Evolutionary conservation across 106 monocot genomes (phyloP).

Genomic region (Alisma plantagoaquatica): DNA sequence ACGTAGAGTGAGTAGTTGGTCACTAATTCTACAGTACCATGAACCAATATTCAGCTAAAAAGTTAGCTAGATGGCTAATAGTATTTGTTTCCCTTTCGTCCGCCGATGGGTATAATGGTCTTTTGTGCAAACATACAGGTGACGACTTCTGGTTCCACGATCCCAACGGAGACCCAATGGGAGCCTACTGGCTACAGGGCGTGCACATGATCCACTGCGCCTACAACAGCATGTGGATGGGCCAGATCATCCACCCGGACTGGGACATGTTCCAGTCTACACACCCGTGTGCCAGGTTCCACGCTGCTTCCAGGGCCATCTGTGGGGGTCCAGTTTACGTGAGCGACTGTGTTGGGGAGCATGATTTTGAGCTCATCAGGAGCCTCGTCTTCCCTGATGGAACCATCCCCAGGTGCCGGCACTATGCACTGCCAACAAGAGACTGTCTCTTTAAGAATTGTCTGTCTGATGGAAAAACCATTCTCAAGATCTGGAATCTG

Average conservation of each 20-base stretch:
- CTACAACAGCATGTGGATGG: slow-evolving; percentile 58
- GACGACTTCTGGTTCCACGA: slow-evolving; percentile 63
- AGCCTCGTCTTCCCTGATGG: slow-evolving; percentile 47
- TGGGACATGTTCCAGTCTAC: slow-evolving; percentile 63
- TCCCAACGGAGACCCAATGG: slow-evolving; percentile 42
- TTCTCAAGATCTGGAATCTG: slow-evolving; percentile 58
- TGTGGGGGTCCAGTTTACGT: slow-evolving; percentile 47
- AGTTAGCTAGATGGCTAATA: too few relatives aligned
- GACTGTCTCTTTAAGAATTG: slow-evolving; percentile 47
- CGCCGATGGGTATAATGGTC: too few relatives aligned
- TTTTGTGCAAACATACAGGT: too few relatives aligned
- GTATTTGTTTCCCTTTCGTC: too few relatives aligned
- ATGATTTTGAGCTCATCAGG: slow-evolving; percentile 34
- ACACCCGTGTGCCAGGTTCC: slow-evolving; percentile 32
- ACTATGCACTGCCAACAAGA: slow-evolving; percentile 45
- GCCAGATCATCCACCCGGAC: slow-evolving; percentile 39
- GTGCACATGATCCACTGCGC: slow-evolving; percentile 41
- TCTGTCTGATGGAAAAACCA: slow-evolving; percentile 37
- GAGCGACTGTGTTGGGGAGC: slow-evolving; percentile 33
- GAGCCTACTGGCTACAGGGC: slow-evolving; percentile 45
- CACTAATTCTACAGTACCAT: neutral
- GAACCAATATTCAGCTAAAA: too few relatives aligned
- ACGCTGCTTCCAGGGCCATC: slow-evolving; percentile 39
- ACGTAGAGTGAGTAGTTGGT: neutral
- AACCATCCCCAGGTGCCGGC: slow-evolving; percentile 38